Conservation (phyloP, 176 grass and related monocot genomes). For the Avena atlantica region DNA sequence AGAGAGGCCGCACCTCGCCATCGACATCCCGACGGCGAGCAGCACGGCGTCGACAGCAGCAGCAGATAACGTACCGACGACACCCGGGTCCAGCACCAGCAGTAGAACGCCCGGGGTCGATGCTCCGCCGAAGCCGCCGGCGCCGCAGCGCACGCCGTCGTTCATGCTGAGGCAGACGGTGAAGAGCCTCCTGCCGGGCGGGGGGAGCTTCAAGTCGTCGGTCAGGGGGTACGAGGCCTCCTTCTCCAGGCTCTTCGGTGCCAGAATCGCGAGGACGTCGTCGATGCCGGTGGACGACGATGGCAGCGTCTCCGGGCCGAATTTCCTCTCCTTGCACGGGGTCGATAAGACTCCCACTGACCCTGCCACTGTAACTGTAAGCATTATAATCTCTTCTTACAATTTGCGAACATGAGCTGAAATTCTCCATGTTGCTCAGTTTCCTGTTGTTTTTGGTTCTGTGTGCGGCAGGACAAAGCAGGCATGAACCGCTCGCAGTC, state of each 20-base stretch:
- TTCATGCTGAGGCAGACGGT: constrained; percentile 54
- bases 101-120: constrained; percentile 18
- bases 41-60: neutral
- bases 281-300: constrained; percentile 49
- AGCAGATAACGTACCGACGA: constrained; percentile 34
- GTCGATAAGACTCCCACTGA: neutral
- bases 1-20: constrained; percentile 58
- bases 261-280: constrained; percentile 51
- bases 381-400: neutral
- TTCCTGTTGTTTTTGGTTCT: neutral
- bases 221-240: constrained; percentile 53
- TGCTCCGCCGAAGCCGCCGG: constrained; percentile 4
- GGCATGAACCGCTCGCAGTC: constrained; percentile 75
- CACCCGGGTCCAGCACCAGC: constrained; percentile 30
- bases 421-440: neutral
- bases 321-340: constrained; percentile 20
- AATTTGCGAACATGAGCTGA: too few species aligned
- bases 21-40: constrained; percentile 65
- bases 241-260: constrained; percentile 59
- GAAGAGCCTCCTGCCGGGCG: constrained; percentile 56
- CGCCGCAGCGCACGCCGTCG: constrained; percentile 56
- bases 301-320: neutral
- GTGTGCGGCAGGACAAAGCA: constrained; percentile 43
- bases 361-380: constrained; percentile 36
- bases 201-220: constrained; percentile 70